phyloP scores from a whole-genome alignment of 768 basidiomycete genomes.

The Mrakia gelida region DNA sequence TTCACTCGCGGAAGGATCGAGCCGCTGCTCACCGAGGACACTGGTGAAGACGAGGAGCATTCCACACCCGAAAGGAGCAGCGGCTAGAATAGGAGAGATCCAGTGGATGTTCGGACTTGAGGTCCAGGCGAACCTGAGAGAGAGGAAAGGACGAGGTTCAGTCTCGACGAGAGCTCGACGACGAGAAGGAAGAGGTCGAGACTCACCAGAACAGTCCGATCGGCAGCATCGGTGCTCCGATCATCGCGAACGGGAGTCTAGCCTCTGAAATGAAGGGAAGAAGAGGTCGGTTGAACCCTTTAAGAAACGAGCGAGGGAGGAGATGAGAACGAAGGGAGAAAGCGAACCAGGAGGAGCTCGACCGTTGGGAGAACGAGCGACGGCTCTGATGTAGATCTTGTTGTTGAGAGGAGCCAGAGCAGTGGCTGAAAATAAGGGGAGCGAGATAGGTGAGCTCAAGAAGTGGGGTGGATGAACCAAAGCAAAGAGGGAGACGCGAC shows the following conservation, averaged over 20 bases:
- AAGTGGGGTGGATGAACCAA: no score
- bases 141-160: no score
- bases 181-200: no score
- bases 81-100: conserved; percentile 64
- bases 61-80: conserved; percentile 33
- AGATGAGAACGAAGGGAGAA: no score
- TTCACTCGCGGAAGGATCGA: not conserved
- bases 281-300: no score
- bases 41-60: not conserved
- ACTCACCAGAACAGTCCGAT: conserved; percentile 31
- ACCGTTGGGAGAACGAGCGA: conserved; percentile 39
- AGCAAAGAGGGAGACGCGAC: no score
- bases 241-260: conserved; percentile 43
- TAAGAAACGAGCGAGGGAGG: no score
- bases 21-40: not conserved
- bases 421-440: not conserved
- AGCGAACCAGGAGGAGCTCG: conserved; percentile 41
- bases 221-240: conserved; percentile 45
- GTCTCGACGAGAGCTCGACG: no score
- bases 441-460: no score
- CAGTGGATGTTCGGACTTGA: conserved; percentile 52
- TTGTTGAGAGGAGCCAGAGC: conserved; percentile 16
- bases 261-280: no score
- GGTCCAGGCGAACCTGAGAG: conserved; percentile 54
- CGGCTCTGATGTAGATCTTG: conserved; percentile 40